Conservation (phyloP, 2,329 filamentous ascomycete genomes). For the Diplodia intermedia region DNA sequence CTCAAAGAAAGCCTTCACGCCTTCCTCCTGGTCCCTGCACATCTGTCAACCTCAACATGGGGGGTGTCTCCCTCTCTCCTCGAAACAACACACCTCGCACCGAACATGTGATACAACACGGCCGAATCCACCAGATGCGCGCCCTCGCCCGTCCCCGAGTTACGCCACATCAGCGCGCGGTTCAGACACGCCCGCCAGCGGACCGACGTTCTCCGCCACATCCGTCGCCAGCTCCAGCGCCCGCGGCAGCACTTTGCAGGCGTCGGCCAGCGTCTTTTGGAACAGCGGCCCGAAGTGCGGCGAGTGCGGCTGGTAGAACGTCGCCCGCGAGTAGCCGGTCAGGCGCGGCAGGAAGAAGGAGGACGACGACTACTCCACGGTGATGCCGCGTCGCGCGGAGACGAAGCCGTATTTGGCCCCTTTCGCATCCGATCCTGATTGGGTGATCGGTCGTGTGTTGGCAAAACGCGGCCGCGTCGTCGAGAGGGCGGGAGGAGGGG, state of each 20-base stretch:
- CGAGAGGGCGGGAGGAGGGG: too few relatives aligned
- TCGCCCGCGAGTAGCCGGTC: slow-evolving; percentile 33
- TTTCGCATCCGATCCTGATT: neutral
- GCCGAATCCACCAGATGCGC: slow-evolving; percentile 33
- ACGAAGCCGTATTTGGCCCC: slow-evolving; percentile 33
- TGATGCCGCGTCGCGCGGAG: slow-evolving; percentile 33
- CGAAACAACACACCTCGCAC: neutral
- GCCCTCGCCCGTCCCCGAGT: slow-evolving; percentile 29
- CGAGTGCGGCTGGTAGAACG: slow-evolving; percentile 31
- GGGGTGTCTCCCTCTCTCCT: too few relatives aligned
- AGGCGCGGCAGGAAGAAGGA: slow-evolving; percentile 35
- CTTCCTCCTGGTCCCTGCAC: slow-evolving; percentile 16
- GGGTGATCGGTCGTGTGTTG: too few relatives aligned
- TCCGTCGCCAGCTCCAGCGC: slow-evolving; percentile 27
- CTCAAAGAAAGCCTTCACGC: slow-evolving; percentile 33
- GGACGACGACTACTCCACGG: slow-evolving; percentile 34
- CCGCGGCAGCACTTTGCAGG: slow-evolving; percentile 17
- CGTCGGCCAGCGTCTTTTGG: slow-evolving; percentile 24
- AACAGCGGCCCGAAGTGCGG: slow-evolving; percentile 32
- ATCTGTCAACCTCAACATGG: neutral
- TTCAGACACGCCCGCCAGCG: slow-evolving; percentile 31
- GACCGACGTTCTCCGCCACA: slow-evolving; percentile 16
- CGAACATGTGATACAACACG: slow-evolving; percentile 30
- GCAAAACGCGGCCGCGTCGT: too few relatives aligned
- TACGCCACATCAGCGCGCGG: slow-evolving; percentile 33